A percentile compares a stretch with the other conserved stretches of the same genome.
phyloP scores from a whole-genome alignment of 164 flowering plant genomes.

The Tetracentron sinense region DNA sequence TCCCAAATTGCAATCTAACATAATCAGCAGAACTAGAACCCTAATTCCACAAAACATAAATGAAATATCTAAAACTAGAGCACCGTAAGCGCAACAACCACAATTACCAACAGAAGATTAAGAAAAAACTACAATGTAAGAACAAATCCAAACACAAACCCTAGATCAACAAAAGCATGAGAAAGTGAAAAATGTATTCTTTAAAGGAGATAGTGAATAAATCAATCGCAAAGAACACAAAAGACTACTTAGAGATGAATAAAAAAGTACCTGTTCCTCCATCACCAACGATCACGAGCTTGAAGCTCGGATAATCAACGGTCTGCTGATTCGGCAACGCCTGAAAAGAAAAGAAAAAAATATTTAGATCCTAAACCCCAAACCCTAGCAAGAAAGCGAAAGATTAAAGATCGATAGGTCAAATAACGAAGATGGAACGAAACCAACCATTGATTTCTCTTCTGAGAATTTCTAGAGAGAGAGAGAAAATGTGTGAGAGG shows the following conservation, averaged over 20 bases:
- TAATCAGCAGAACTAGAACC: too few species aligned
- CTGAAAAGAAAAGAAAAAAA: slow-evolving; percentile 8
- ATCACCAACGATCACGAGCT: slow-evolving; percentile 27
- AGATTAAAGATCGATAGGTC: neutral
- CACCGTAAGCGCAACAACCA: too few species aligned
- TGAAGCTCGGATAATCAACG: slow-evolving; percentile 31
- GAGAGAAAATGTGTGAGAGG: neutral
- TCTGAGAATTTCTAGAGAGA: slow-evolving; percentile 12
- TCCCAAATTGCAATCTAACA: too few species aligned
- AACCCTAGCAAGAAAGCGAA: neutral
- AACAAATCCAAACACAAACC: neutral
- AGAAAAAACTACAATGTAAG: neutral
- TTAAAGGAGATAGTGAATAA: neutral
- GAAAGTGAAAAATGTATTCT: neutral
- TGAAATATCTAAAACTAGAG: too few species aligned
- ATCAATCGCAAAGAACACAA: neutral
- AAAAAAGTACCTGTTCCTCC: slow-evolving; percentile 22
- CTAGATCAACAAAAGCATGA: neutral
- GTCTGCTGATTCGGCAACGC: slow-evolving; percentile 40
- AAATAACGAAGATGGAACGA: neutral
- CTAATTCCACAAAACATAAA: too few species aligned
- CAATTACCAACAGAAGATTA: neutral
- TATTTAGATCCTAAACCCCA: neutral
- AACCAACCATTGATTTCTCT: slow-evolving; percentile 19
- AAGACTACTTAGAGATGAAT: neutral